Evolutionary conservation across 2,329 filamentous ascomycete genomes (phyloP).

Genomic region (Thielaviopsis musarum): DNA sequence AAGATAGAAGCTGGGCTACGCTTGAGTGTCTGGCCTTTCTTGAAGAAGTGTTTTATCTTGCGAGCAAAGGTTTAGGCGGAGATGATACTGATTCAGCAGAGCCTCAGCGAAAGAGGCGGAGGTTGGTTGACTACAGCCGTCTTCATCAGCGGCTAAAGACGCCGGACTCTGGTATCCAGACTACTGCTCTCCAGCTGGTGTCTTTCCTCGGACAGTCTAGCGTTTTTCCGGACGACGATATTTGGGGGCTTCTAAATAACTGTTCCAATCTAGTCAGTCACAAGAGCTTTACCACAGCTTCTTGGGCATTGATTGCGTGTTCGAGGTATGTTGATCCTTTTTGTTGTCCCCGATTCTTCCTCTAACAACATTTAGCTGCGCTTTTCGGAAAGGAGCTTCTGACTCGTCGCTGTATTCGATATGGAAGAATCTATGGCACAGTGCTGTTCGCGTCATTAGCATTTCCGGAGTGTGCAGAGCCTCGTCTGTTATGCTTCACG

Average conservation of each 20-base stretch:
- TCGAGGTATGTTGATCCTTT: conserved; percentile 42
- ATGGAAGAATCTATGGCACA: conserved; percentile 65
- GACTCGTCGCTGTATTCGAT: conserved; percentile 14
- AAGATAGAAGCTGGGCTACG: conserved; percentile 43
- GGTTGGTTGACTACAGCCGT: conserved; percentile 27
- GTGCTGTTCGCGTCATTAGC: conserved; percentile 52
- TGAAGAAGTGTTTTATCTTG: conserved; percentile 25
- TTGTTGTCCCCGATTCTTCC: neutral
- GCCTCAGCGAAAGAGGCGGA: conserved; percentile 36
- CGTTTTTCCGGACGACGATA: conserved; percentile 31
- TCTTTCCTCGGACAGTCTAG: conserved; percentile 36
- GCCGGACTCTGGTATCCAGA: conserved; percentile 25
- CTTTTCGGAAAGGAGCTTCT: conserved; percentile 12
- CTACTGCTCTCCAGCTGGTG: conserved; percentile 39
- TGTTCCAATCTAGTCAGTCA: conserved; percentile 45
- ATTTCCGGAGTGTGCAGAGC: conserved; percentile 56
- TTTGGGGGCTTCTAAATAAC: conserved; percentile 38
- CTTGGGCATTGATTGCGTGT: conserved; percentile 75
- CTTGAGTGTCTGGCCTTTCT: conserved; percentile 42
- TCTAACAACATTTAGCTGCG: conserved; percentile 20
- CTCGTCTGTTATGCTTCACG: conserved; percentile 55
- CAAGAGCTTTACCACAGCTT: conserved; percentile 48
- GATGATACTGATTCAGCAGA: conserved; percentile 19
- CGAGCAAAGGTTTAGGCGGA: neutral
- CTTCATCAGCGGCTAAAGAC: conserved; percentile 32